Percentiles rank a stretch among this genome's conserved stretches.
These are phyloP conservation scores for Hirsutella minnesotensis DNA, from an alignment of 2,329 filamentous ascomycete species.

Conservation along the genomic window DNA sequence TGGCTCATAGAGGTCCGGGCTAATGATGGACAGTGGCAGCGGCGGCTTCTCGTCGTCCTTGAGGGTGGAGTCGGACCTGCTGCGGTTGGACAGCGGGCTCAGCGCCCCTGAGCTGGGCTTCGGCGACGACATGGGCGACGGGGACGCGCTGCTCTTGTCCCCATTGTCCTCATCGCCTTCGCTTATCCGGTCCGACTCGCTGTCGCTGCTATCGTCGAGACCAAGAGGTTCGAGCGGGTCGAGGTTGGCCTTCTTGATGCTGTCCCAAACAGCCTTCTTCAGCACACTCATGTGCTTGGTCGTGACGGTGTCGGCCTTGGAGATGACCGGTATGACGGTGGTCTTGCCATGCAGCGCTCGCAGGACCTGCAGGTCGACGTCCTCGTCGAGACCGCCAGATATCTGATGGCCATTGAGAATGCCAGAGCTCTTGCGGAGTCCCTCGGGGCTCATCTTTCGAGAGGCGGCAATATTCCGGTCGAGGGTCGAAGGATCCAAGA, in stretches of 20 bases:
- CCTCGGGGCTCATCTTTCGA: slow-evolving; percentile 40
- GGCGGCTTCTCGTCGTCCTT: slow-evolving; percentile 50
- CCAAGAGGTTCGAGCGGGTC: slow-evolving; percentile 82
- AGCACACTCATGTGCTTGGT: slow-evolving; percentile 84
- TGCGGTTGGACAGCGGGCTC: slow-evolving; percentile 30
- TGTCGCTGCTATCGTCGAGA: slow-evolving; percentile 62
- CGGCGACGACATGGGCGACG: slow-evolving; percentile 17
- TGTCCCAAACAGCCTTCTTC: slow-evolving; percentile 83
- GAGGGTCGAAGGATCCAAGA: slow-evolving; percentile 78
- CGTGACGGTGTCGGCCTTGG: slow-evolving; percentile 96
- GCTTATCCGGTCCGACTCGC: slow-evolving; percentile 42
- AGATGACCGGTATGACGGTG: slow-evolving; percentile 87
- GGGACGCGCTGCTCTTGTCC: slow-evolving; percentile 20
- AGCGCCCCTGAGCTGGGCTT: slow-evolving; percentile 32
- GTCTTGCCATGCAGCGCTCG: slow-evolving; percentile 85
- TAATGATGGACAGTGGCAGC: slow-evolving; percentile 84
- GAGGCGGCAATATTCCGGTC: slow-evolving; percentile 68
- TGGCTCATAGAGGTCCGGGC: slow-evolving; percentile 81
- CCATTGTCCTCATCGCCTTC: slow-evolving; percentile 48
- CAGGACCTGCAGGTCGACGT: slow-evolving; percentile 82
- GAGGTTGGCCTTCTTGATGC: slow-evolving; percentile 71
- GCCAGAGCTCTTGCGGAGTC: slow-evolving; percentile 37
- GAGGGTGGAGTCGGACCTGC: slow-evolving; percentile 32
- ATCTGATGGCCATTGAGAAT: slow-evolving; percentile 30
- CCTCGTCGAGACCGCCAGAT: slow-evolving; percentile 68